Evolutionary conservation across 352 stramenopile species (phyloP).

Genomic region (Peronospora farinosa): DNA sequence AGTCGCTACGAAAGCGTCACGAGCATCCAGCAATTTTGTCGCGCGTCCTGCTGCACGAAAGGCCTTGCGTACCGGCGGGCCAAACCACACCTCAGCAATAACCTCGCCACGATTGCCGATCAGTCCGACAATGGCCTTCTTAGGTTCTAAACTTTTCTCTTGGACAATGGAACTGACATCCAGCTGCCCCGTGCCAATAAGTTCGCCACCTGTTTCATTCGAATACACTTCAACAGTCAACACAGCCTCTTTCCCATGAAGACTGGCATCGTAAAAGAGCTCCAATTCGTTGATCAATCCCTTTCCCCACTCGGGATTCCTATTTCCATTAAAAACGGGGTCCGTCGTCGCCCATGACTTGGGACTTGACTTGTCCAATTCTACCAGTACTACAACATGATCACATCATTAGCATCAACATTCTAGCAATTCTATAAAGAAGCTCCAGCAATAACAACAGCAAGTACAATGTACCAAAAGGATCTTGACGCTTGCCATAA

Average conservation of each 20-base stretch:
- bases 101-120: constrained; percentile 57
- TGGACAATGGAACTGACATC: constrained; percentile 42
- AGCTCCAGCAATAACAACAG: not conserved
- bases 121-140: constrained; percentile 44
- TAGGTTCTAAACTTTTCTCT: constrained; percentile 27
- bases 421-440: too few species aligned
- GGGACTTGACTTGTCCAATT: constrained; percentile 56
- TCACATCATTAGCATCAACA: not conserved
- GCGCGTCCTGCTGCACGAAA: constrained; percentile 69
- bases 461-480: constrained; percentile 38
- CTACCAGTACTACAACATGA: constrained; percentile 46
- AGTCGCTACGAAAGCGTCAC: constrained; percentile 54
- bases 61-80: constrained; percentile 65
- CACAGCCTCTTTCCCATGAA: constrained; percentile 38
- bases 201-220: constrained; percentile 61
- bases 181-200: constrained; percentile 66
- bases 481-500: constrained; percentile 77
- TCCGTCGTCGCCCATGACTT: constrained; percentile 61
- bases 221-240: constrained; percentile 69
- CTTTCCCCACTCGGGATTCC: constrained; percentile 61
- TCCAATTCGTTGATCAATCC: constrained; percentile 73
- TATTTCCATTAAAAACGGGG: constrained; percentile 52
- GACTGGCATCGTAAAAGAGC: constrained; percentile 64
- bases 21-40: constrained; percentile 65
- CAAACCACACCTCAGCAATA: constrained; percentile 63